phyloP scores from a whole-genome alignment of 164 flowering plant species.

The Umbilicus rupestris region DNA sequence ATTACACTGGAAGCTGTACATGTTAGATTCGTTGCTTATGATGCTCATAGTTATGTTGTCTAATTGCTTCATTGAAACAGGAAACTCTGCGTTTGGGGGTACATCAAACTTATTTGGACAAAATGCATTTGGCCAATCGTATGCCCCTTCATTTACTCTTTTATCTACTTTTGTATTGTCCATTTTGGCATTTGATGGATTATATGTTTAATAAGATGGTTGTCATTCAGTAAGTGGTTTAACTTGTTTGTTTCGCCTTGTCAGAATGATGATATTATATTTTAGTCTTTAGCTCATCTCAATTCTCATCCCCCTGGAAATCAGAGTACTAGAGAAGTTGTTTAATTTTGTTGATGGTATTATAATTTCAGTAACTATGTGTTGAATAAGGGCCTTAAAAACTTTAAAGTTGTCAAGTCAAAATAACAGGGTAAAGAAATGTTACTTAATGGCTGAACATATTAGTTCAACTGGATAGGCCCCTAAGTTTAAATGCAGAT shows the following conservation, averaged over 20 bases:
- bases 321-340: no score
- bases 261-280: not conserved
- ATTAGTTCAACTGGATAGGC: no score
- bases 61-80: slow-evolving; percentile 18
- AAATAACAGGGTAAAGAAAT: no score
- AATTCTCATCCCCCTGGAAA: not conserved
- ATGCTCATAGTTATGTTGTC: not conserved
- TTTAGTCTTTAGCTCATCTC: not conserved
- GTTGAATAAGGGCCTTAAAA: no score
- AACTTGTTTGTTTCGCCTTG: no score
- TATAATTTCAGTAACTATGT: not conserved
- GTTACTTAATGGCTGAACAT: no score
- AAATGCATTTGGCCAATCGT: slow-evolving; percentile 52
- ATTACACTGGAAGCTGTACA: not conserved
- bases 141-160: slow-evolving; percentile 17
- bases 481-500: no score
- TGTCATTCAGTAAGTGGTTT: not conserved
- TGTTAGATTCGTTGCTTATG: not conserved
- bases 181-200: not conserved
- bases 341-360: not conserved
- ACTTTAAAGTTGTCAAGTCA: no score
- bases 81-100: slow-evolving; percentile 39
- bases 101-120: slow-evolving; percentile 39
- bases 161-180: not conserved
- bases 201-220: not conserved